Evolutionary conservation across 345 rosid species (phyloP).

Genomic region (Aquilaria sinensis): DNA sequence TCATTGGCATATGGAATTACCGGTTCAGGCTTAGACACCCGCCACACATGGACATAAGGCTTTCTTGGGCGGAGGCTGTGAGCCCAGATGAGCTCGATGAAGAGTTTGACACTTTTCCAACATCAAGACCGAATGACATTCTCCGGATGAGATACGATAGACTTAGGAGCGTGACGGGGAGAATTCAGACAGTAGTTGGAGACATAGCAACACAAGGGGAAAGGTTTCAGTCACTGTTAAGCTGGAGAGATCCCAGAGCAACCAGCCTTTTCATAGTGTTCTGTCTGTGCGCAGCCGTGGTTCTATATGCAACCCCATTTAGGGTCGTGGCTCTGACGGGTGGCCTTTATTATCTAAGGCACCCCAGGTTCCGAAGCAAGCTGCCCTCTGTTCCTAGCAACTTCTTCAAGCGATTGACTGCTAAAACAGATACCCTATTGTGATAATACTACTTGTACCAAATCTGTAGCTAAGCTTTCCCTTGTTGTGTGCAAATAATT

Average conservation of each 20-base stretch:
- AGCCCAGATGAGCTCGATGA: constrained; percentile 76
- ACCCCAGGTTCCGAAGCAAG: constrained; percentile 84
- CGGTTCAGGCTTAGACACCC: constrained; percentile 59
- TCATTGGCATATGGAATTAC: constrained; percentile 76
- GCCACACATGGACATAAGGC: constrained; percentile 71
- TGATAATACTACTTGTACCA: constrained; percentile 9
- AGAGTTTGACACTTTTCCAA: constrained; percentile 82
- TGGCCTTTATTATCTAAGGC: constrained; percentile 60
- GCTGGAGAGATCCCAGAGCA: constrained; percentile 86
- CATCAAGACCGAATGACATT: constrained; percentile 41
- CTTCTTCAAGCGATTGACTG: constrained; percentile 72
- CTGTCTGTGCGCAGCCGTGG: constrained; percentile 63
- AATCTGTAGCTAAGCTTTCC: too few relatives aligned
- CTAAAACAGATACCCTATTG: constrained; percentile 61
- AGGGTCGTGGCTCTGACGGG: constrained; percentile 45
- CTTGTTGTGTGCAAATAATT: too few relatives aligned
- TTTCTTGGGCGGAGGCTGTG: constrained; percentile 74
- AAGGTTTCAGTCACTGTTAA: constrained; percentile 59
- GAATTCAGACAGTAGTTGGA: constrained; percentile 76
- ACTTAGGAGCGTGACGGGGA: constrained; percentile 71
- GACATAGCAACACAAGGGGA: constrained; percentile 85
- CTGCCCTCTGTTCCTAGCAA: constrained; percentile 73
- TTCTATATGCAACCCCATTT: constrained; percentile 61
- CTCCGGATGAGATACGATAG: constrained; percentile 73
- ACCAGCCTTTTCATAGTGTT: constrained; percentile 65